Evolutionary conservation across 129 eudicot genomes (phyloP).

Genomic region (Scalesia atractyloides): DNA sequence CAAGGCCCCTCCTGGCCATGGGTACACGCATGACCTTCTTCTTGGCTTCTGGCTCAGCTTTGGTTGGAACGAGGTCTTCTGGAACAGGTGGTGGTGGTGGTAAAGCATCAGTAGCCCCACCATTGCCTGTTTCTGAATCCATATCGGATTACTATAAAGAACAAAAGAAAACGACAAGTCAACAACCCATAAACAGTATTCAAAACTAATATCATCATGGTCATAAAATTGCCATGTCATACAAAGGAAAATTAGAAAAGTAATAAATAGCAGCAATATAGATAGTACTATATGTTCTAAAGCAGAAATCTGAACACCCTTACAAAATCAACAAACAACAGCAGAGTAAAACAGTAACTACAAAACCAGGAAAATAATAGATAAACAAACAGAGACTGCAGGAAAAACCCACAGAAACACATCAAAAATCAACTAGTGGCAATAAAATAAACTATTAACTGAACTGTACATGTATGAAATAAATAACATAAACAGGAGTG

Average conservation of each 20-base stretch:
- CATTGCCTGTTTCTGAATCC: slow-evolving; percentile 55
- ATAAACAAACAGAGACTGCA: neutral
- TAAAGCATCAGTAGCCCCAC: slow-evolving; percentile 53
- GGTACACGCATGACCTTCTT: slow-evolving; percentile 65
- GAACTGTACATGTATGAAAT: too few species aligned
- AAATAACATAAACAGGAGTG: too few species aligned
- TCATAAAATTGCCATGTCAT: neutral
- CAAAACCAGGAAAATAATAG: neutral
- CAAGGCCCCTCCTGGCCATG: slow-evolving; percentile 75
- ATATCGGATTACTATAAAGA: slow-evolving; percentile 32
- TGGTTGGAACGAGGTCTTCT: slow-evolving; percentile 55
- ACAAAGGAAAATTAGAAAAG: neutral
- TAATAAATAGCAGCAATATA: neutral
- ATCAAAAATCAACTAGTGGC: neutral
- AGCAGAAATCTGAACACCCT: slow-evolving; percentile 7
- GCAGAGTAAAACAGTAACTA: neutral
- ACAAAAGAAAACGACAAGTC: slow-evolving; percentile 15
- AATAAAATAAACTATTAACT: neutral
- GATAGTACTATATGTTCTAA: neutral
- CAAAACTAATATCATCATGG: neutral
- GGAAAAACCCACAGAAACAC: neutral
- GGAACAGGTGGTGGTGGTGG: slow-evolving; percentile 91
- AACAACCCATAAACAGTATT: neutral
- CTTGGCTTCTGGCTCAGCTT: slow-evolving; percentile 37
- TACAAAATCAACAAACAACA: slow-evolving; percentile 12